Evolutionary conservation across 306 rosid genomes (phyloP).

Genomic region (Castanea mollissima): DNA sequence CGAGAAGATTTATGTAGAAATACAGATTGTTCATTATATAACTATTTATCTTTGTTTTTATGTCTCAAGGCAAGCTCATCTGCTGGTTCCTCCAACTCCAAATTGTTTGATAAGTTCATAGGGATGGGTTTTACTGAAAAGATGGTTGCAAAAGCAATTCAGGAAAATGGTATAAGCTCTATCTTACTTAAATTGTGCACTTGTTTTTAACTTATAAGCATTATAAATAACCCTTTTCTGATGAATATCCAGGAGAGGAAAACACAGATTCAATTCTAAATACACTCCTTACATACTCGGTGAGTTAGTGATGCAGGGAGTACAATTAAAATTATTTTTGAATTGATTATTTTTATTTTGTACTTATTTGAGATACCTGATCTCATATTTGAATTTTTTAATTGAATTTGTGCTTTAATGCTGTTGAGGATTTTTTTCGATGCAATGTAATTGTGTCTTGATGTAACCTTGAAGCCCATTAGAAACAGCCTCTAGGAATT

Average conservation of each 20-base stretch:
- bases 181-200: constrained; percentile 19
- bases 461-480: no score
- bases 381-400: no score
- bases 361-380: no score
- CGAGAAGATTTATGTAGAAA: background rate
- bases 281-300: constrained; percentile 73
- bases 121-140: constrained; percentile 78
- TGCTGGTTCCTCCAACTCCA: constrained; percentile 62
- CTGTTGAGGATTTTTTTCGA: no score
- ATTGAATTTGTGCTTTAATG: no score
- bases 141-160: constrained; percentile 71
- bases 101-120: constrained; percentile 59
- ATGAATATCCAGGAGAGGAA: constrained; percentile 72
- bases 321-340: no score
- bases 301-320: constrained; percentile 34
- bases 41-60: constrained; percentile 26
- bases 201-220: constrained; percentile 5
- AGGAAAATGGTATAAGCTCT: constrained; percentile 64
- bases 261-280: constrained; percentile 60
- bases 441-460: no score
- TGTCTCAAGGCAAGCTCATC: constrained; percentile 58
- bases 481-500: no score
- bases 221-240: constrained; percentile 26
- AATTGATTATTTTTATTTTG: no score
- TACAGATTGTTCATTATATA: constrained; percentile 9